A percentile compares a stretch with the other conserved stretches of the same genome.
Conservation (phyloP, 2,329 filamentous ascomycete species). For the Claviceps digitariae region DNA sequence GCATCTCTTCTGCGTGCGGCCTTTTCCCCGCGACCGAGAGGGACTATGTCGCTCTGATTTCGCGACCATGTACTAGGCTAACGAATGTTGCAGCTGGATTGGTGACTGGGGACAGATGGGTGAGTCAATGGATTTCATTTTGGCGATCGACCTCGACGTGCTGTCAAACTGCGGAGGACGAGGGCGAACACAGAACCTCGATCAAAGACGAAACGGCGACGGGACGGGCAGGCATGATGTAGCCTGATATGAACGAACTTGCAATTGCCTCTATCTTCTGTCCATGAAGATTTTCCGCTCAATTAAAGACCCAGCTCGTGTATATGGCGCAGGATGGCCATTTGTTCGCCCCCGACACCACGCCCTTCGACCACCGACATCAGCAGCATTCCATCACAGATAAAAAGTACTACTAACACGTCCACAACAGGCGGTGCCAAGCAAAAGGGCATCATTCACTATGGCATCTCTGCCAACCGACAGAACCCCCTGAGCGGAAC, state of each 20-base stretch:
- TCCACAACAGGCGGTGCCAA: constrained; percentile 35
- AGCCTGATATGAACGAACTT: neutral
- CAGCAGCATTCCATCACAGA: neutral
- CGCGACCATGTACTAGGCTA: constrained; percentile 9
- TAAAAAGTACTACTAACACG: neutral
- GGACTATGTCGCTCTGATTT: neutral
- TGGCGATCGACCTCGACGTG: neutral
- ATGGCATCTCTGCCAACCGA: constrained; percentile 73
- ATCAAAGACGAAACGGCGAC: neutral
- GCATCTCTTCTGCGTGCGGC: constrained; percentile 14
- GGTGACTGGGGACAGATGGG: constrained; percentile 64
- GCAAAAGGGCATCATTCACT: constrained; percentile 54
- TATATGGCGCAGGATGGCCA: neutral
- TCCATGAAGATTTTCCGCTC: neutral
- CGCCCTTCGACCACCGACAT: neutral
- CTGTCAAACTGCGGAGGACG: neutral
- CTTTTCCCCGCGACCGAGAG: constrained; percentile 13
- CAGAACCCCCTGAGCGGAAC: constrained; percentile 76
- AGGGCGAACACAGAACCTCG: neutral
- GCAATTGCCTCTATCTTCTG: neutral
- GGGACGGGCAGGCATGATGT: neutral
- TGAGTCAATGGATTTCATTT: constrained; percentile 31
- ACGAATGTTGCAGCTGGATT: constrained; percentile 43
- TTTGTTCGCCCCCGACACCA: neutral
- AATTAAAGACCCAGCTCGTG: neutral